Percentiles rank a stretch among this genome's conserved stretches.
These are phyloP conservation scores for Leccinum rimulosum DNA, from an alignment of 768 basidiomycete species.

Conservation along the genomic window DNA sequence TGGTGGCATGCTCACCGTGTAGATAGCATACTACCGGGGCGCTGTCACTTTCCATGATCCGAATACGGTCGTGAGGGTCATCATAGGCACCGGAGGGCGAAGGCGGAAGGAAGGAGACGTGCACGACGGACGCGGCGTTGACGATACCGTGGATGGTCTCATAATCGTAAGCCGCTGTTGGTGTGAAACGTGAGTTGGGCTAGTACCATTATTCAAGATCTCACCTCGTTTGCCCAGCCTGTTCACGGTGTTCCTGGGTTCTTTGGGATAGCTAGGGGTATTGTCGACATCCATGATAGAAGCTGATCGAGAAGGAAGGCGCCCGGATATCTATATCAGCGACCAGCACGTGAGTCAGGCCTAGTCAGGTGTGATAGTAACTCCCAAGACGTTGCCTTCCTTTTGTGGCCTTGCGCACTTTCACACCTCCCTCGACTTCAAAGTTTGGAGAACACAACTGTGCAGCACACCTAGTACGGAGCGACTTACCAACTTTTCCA, in stretches of 20 bases:
- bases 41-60: conserved; percentile 13
- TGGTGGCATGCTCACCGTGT: conserved; percentile 14
- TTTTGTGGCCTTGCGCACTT: no score
- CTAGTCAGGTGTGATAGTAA: no score
- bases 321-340: background rate
- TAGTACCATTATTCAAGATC: background rate
- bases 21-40: conserved; percentile 20
- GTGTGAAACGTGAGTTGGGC: background rate
- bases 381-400: background rate
- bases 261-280: conserved; percentile 39
- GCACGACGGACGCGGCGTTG: conserved; percentile 23
- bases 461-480: no score
- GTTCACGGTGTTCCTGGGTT: conserved; percentile 22
- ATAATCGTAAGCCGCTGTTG: conserved; percentile 21
- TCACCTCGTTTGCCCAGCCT: conserved; percentile 26
- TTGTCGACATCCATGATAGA: conserved; percentile 48
- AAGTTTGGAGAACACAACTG: no score
- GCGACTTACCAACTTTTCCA: no score
- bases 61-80: conserved; percentile 11
- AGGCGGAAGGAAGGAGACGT: conserved; percentile 24
- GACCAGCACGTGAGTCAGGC: background rate
- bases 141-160: conserved; percentile 22
- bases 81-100: conserved; percentile 13
- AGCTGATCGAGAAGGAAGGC: background rate
- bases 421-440: no score